A percentile compares a stretch with the other conserved stretches of the same genome.
Evolutionary conservation across 345 rosid species (phyloP).

Genomic region (Rubroshorea leprosula): DNA sequence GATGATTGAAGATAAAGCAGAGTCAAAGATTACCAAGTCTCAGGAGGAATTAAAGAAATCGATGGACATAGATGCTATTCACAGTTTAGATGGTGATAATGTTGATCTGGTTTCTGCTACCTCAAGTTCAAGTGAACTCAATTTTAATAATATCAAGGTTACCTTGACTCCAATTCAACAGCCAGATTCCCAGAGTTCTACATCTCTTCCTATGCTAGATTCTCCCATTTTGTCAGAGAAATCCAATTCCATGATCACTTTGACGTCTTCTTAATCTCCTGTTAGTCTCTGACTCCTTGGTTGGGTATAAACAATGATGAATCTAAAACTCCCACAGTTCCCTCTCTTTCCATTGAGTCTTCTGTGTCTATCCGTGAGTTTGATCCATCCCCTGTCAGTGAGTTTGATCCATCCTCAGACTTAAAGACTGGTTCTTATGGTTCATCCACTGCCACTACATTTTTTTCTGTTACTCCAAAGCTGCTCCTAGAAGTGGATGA

Average conservation of each 20-base stretch:
- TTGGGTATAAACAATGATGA: slow-evolving; percentile 54
- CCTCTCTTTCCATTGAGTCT: slow-evolving; percentile 65
- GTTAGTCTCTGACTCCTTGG: slow-evolving; percentile 80
- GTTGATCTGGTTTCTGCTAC: slow-evolving; percentile 45
- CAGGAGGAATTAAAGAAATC: slow-evolving; percentile 47
- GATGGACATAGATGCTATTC: slow-evolving; percentile 38
- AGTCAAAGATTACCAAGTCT: slow-evolving; percentile 29
- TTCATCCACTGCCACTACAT: slow-evolving; percentile 41
- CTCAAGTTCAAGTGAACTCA: slow-evolving; percentile 52
- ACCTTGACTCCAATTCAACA: slow-evolving; percentile 33
- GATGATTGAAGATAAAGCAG: slow-evolving; percentile 43
- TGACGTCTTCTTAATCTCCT: slow-evolving; percentile 57
- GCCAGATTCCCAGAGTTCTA: slow-evolving; percentile 60
- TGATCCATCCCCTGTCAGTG: slow-evolving; percentile 63
- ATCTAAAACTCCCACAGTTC: slow-evolving; percentile 39
- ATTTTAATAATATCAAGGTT: slow-evolving; percentile 32
- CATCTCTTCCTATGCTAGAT: slow-evolving; percentile 49
- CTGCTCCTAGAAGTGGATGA: slow-evolving; percentile 86
- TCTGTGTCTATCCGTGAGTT: slow-evolving; percentile 52
- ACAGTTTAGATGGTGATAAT: slow-evolving; percentile 36
- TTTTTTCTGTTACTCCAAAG: slow-evolving; percentile 56
- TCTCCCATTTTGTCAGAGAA: slow-evolving; percentile 85
- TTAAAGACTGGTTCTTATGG: slow-evolving; percentile 58
- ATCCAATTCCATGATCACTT: slow-evolving; percentile 53
- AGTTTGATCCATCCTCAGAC: slow-evolving; percentile 64